phyloP scores from a whole-genome alignment of 805 yeast species.

The Torulaspora delbrueckii region DNA sequence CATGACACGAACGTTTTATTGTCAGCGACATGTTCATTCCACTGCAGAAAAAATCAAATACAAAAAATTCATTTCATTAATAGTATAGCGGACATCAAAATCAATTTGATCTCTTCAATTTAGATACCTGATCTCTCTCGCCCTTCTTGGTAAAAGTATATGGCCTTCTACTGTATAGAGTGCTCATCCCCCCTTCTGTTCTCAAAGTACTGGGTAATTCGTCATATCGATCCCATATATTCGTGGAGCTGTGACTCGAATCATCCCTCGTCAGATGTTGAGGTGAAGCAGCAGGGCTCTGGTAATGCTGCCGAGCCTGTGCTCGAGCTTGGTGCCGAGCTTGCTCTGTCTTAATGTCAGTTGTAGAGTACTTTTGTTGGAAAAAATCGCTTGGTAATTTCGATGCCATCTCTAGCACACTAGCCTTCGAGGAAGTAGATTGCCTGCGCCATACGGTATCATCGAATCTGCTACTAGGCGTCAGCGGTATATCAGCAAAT shows the following conservation, averaged over 20 bases:
- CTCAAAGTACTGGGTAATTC: constrained; percentile 18
- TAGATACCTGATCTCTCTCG: constrained; percentile 1
- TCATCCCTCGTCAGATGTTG: constrained; percentile 9
- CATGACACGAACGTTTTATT: background rate
- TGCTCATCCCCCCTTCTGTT: constrained; percentile 16
- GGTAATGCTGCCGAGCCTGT: constrained; percentile 2
- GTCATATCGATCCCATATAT: constrained; percentile 19
- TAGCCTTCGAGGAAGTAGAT: constrained; percentile 18
- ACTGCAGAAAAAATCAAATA: background rate
- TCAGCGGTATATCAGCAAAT: constrained; percentile 5
- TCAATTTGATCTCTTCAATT: constrained; percentile 2
- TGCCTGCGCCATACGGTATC: constrained; percentile 10
- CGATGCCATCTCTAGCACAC: constrained; percentile 22
- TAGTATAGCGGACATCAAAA: background rate
- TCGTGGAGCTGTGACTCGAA: constrained; percentile 14
- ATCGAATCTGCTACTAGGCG: constrained; percentile 6
- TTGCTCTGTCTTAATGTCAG: constrained; percentile 5
- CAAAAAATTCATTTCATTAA: background rate
- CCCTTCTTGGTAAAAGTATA: constrained; percentile 1
- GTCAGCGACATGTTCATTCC: background rate
- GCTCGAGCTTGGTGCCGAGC: constrained; percentile 1
- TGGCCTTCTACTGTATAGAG: constrained; percentile 11
- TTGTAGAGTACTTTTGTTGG: constrained; percentile 11
- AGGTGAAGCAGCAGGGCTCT: constrained; percentile 13
- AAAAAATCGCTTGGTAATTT: constrained; percentile 28